Conservation (phyloP, 768 basidiomycete species). For the Pisolithus orientalis region DNA sequence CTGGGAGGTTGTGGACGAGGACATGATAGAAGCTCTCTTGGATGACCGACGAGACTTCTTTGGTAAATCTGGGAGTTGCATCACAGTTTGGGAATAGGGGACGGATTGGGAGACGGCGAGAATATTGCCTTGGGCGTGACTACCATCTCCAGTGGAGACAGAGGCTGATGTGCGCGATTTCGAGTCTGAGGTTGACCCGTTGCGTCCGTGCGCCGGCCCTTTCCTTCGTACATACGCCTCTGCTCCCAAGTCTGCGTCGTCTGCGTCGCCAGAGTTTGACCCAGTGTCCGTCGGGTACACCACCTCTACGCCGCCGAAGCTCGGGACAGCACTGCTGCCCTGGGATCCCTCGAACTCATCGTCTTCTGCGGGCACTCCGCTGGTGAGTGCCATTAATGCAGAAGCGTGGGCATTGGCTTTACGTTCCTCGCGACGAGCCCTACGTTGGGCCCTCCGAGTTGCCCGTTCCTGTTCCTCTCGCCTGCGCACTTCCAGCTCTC, state of each 20-base stretch:
- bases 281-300: neutral
- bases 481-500: constrained; percentile 21
- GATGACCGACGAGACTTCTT: constrained; percentile 17
- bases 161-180: constrained; percentile 58
- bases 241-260: constrained; percentile 59
- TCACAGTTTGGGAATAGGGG: constrained; percentile 22
- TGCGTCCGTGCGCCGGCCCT: constrained; percentile 22
- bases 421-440: constrained; percentile 38
- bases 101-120: constrained; percentile 19
- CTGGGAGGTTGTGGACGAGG: constrained; percentile 38
- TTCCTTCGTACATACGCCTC: constrained; percentile 42
- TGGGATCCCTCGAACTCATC: constrained; percentile 64
- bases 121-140: constrained; percentile 20
- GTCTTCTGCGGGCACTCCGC: constrained; percentile 16
- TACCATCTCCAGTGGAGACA: constrained; percentile 22
- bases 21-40: constrained; percentile 30
- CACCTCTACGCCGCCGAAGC: constrained; percentile 16
- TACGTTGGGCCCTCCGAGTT: constrained; percentile 41
- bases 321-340: constrained; percentile 36
- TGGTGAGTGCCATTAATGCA: constrained; percentile 28
- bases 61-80: constrained; percentile 17
- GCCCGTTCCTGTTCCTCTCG: constrained; percentile 35
- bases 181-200: constrained; percentile 47
- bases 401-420: constrained; percentile 36
- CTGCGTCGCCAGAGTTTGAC: constrained; percentile 27